Percentiles rank a stretch among this genome's conserved stretches.
Conservation (phyloP, 306 rosid genomes). For the Trifolium dubium region DNA sequence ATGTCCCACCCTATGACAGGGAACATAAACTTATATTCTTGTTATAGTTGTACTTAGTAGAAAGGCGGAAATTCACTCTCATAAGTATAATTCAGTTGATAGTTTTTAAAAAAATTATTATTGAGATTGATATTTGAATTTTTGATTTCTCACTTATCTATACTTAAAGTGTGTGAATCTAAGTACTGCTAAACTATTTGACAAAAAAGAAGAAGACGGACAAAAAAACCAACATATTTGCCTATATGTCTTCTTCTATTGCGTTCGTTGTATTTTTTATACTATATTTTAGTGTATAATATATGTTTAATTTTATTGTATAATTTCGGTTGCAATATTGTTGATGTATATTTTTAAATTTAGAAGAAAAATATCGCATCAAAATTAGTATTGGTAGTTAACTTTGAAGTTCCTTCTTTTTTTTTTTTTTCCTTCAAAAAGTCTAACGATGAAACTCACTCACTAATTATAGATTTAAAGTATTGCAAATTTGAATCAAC, state of each 20-base stretch:
- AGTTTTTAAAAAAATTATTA: too few species aligned
- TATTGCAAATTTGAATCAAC: not conserved
- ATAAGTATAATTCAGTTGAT: too few species aligned
- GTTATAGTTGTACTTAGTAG: conserved; percentile 36
- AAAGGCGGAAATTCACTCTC: too few species aligned
- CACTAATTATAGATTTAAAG: not conserved
- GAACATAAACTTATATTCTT: conserved; percentile 47
- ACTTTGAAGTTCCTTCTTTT: not conserved
- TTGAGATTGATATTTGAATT: too few species aligned
- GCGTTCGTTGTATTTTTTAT: not conserved
- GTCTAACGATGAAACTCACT: not conserved
- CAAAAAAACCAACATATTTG: too few species aligned
- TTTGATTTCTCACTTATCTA: too few species aligned
- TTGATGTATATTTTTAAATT: not conserved
- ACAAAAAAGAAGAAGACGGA: too few species aligned
- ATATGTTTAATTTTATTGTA: not conserved
- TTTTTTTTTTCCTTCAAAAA: not conserved
- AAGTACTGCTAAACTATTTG: too few species aligned
- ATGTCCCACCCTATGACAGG: conserved; percentile 48
- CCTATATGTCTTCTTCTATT: too few species aligned
- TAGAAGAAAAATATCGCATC: not conserved
- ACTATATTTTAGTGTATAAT: not conserved
- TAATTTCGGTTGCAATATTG: not conserved
- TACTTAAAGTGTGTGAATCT: too few species aligned
- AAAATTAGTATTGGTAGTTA: not conserved